Evolutionary conservation across 768 basidiomycete species (phyloP).

Genomic region (Auricularia heimuer): DNA sequence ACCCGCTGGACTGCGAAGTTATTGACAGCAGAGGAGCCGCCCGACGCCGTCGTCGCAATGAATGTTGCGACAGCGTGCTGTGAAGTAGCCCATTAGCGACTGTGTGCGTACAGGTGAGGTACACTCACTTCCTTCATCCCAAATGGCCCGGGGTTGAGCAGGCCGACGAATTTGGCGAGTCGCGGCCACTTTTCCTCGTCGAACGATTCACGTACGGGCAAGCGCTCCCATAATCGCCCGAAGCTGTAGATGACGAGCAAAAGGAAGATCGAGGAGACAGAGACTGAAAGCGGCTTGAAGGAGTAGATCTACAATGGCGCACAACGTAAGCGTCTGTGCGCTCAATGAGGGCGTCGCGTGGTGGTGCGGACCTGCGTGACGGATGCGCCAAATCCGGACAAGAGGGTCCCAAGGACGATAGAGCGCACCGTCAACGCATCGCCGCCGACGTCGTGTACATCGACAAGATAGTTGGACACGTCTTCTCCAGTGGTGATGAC

Average conservation of each 20-base stretch:
- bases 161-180: conserved; percentile 31
- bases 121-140: conserved; percentile 43
- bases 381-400: conserved; percentile 50
- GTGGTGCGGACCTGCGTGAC: conserved; percentile 36
- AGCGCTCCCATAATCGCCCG: conserved; percentile 39
- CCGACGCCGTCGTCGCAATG: conserved; percentile 46
- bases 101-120: not conserved
- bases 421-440: conserved; percentile 48
- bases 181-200: conserved; percentile 30
- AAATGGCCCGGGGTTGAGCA: conserved; percentile 52
- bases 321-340: not conserved
- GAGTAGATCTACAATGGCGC: conserved; percentile 37
- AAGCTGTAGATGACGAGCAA: conserved; percentile 42
- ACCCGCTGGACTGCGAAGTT: conserved; percentile 57
- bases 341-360: not conserved
- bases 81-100: not conserved
- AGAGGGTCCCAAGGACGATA: conserved; percentile 41
- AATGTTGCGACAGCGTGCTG: conserved; percentile 51
- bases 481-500: conserved; percentile 13
- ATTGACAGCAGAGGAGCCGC: conserved; percentile 41
- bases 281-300: conserved; percentile 47
- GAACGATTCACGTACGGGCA: conserved; percentile 17
- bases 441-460: conserved; percentile 49
- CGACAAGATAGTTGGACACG: conserved; percentile 34
- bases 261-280: conserved; percentile 47